These are phyloP conservation scores for Maudiozyma serrabonitensis DNA, from an alignment of 805 yeast genomes.

Conservation along the genomic window DNA sequence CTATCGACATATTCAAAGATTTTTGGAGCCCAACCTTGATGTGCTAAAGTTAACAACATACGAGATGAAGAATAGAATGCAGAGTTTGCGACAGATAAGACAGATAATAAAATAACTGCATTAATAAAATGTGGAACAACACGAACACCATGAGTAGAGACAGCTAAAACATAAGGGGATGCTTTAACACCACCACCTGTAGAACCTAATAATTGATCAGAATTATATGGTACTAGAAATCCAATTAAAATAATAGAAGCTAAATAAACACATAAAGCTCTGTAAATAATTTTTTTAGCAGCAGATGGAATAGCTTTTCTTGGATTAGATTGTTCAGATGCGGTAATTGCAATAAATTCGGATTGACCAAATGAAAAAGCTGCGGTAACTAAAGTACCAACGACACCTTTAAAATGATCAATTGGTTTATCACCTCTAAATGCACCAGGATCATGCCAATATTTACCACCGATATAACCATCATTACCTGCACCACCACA, in stretches of 20 bases:
- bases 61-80: slow-evolving; percentile 65
- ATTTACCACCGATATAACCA: slow-evolving; percentile 41
- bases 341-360: slow-evolving; percentile 50
- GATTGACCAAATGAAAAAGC: slow-evolving; percentile 57
- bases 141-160: slow-evolving; percentile 47
- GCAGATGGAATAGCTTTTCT: slow-evolving; percentile 48
- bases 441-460: slow-evolving; percentile 48
- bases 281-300: slow-evolving; percentile 46
- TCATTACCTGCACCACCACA: slow-evolving; percentile 34
- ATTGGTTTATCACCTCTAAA: slow-evolving; percentile 30
- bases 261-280: slow-evolving; percentile 42
- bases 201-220: slow-evolving; percentile 36
- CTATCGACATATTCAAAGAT: slow-evolving; percentile 45
- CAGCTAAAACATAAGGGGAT: slow-evolving; percentile 64
- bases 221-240: slow-evolving; percentile 44
- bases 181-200: slow-evolving; percentile 38
- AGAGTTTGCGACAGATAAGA: slow-evolving; percentile 67
- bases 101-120: slow-evolving; percentile 62
- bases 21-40: slow-evolving; percentile 59
- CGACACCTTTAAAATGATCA: slow-evolving; percentile 47
- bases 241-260: slow-evolving; percentile 40
- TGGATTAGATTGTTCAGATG: slow-evolving; percentile 49
- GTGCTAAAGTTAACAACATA: slow-evolving; percentile 60
- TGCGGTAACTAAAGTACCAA: slow-evolving; percentile 43
- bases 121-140: slow-evolving; percentile 66